Base-by-base conservation (phyloP, 1,284 basidiomycete species). In the Ceraceosorus guamensis region DNA sequence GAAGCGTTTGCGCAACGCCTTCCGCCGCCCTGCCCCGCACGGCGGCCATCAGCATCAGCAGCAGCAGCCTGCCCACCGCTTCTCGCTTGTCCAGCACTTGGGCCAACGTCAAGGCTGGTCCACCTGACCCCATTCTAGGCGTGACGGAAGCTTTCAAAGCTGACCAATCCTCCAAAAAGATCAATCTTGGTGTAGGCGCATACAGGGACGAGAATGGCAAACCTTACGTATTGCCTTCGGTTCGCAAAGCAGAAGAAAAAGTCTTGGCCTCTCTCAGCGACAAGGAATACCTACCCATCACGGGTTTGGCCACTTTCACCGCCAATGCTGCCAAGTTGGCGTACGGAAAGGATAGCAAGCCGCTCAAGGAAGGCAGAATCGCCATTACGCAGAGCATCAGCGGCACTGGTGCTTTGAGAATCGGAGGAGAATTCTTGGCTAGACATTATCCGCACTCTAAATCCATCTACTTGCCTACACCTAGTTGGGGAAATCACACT, bases 221-320 rank as follows among this genome's bases (percentile, higher is more conserved):
- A 81, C 92, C 93, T 4, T 98, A 92, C 78, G 86, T 98, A 53
- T 83, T 98, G 55, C 85, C 83, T 53, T 87, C 87, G 53, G 93
- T 98, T 56, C 86, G 88, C 77, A 87, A 91, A 83, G 90, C 90
- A n/a, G 91, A 95, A 77, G 83, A 87, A 66, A 76, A 83, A 57
- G 79, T 97, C 60, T 80, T 83, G 59, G 79, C 81, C 34, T 80
- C 83, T 62, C 83, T 85, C 65, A 82, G 83, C 48, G 93, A 98
- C 85, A 97, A 98, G 81, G 93, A 98, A 79, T 98, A 98, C 79
- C 84, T 97, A 50, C 91, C 91, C 63, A 98, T 98, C 78, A 93
- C 89, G 54, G 91, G 91, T 77, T 85, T 91, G 52, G 80, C 85
- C 44, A 83, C 87, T 55, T 96, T 97, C 79, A 92, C 87, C 71